These are phyloP conservation scores for Xylaria acuta DNA, from an alignment of 495 filamentous ascomycete species.

Conservation along the genomic window DNA sequence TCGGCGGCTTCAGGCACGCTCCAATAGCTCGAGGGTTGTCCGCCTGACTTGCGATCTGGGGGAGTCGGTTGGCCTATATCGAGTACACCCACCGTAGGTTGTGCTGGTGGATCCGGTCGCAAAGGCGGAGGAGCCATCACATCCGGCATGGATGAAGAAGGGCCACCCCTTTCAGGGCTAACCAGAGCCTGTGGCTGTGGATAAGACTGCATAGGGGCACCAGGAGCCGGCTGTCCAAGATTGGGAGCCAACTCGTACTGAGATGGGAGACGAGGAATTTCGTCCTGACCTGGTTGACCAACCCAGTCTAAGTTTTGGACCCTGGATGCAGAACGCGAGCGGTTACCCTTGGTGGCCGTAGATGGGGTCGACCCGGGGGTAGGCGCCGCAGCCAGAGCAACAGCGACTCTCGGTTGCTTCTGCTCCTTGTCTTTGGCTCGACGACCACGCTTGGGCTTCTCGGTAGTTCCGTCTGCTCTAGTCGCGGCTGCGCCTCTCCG, in stretches of 20 bases:
- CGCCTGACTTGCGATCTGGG: constrained; percentile 55
- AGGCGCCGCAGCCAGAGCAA: constrained; percentile 52
- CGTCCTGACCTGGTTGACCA: constrained; percentile 41
- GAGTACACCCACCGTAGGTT: constrained; percentile 48
- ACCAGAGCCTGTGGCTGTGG: constrained; percentile 39
- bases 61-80: constrained; percentile 47
- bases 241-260: constrained; percentile 46
- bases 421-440: constrained; percentile 50
- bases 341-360: constrained; percentile 42
- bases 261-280: constrained; percentile 39
- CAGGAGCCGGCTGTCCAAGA: constrained; percentile 16
- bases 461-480: constrained; percentile 59
- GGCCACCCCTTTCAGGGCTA: constrained; percentile 44
- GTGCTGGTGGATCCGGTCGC: constrained; percentile 53
- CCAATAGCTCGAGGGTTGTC: constrained; percentile 90
- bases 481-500: constrained; percentile 56
- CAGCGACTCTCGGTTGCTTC: constrained; percentile 51
- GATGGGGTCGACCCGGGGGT: constrained; percentile 18
- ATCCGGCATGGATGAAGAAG: constrained; percentile 47
- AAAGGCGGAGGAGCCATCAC: constrained; percentile 57
- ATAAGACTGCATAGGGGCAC: constrained; percentile 47
- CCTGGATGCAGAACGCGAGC: constrained; percentile 55
- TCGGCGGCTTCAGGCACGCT: constrained; percentile 89
- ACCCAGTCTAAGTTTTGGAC: constrained; percentile 49
- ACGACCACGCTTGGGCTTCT: constrained; percentile 61